Evolutionary conservation across 148 eudicot species (phyloP), one percentile per base, ranked within the genome.

Genomic region (Amaranthus cruentus): DNA sequence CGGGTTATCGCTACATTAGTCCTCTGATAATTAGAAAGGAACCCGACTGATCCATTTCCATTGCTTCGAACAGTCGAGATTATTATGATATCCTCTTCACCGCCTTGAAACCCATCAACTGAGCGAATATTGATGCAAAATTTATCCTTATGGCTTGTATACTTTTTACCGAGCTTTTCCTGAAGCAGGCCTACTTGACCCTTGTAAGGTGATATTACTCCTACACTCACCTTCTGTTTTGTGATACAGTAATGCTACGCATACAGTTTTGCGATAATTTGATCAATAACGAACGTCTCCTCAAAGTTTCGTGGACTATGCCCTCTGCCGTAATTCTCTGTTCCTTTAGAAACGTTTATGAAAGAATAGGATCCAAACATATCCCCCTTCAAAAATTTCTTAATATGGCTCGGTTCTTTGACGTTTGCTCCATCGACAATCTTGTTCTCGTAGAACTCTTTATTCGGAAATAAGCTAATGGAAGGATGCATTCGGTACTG

Each of bases 51-150:
- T 64, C 98, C 93, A 14, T 57, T 68, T 38, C 62, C 73, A 72
- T 90, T 92, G 78, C 86, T 72, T 55, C 93, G 79, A 13, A 88
- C 97, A 0, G 96, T 87, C 10, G 97, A 92, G 18, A 92, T 88
- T 14, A 92, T 88, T 6, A 92, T 85, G 14, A 92, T 73, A 76
- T 92, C 96, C 68, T 87, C 86, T 63, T 92, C 98, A 18, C 89
- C 92, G 2, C 97, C 96, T 82, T 92, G 97, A 73, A 92, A 92
- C 0, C 91, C 96, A 78, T 92, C 97, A 42, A 92, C 89, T 9
- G 96, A 85, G 0, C 97, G 87, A 14, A 90, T 84, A 9, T 66
- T 87, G 47, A 92, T 88, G 18, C 85, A 83, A 76, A 92, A 92
- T 4, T 64, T 80, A n/a, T 84, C 71, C 14, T 76, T 69, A 38